A percentile compares a stretch with the other conserved stretches of the same genome.
phyloP scores from a whole-genome alignment of 305 asterid species.

The Ilex paraguariensis region DNA sequence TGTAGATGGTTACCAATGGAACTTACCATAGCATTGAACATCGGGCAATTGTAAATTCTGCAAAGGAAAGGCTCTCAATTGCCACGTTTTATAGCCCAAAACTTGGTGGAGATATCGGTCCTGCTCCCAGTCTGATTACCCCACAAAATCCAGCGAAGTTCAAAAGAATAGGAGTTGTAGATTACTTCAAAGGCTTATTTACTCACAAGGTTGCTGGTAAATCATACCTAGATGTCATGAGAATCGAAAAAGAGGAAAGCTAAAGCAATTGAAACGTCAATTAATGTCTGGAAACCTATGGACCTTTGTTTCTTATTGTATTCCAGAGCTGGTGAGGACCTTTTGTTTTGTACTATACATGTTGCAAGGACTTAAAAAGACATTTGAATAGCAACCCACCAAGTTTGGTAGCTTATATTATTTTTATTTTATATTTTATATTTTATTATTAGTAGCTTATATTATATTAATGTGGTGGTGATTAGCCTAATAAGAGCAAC shows the following conservation, averaged over 20 bases:
- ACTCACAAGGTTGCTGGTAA: slow-evolving; percentile 18
- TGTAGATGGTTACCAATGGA: background rate
- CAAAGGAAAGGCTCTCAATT: background rate
- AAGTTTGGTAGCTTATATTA: too few species aligned
- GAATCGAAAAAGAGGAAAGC: background rate
- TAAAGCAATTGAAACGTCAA: too few species aligned
- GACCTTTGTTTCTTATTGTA: too few species aligned
- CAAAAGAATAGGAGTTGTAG: slow-evolving; percentile 5
- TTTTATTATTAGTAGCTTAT: too few species aligned
- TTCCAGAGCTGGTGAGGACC: too few species aligned
- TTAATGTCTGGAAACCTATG: too few species aligned
- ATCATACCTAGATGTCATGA: slow-evolving; percentile 18
- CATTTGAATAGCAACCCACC: too few species aligned
- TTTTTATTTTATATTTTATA: too few species aligned
- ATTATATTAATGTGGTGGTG: too few species aligned
- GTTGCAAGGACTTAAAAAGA: too few species aligned
- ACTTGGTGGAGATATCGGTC: slow-evolving; percentile 15
- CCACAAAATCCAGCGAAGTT: slow-evolving; percentile 22
- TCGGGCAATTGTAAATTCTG: background rate
- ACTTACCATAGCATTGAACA: background rate
- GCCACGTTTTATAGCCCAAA: background rate
- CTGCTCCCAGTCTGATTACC: slow-evolving; percentile 23
- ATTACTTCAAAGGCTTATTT: slow-evolving; percentile 15
- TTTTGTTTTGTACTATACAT: too few species aligned
- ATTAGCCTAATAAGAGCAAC: too few species aligned